These are phyloP conservation scores for Cytospora piceae DNA, from an alignment of 2,329 filamentous ascomycete species.

Conservation along the genomic window DNA sequence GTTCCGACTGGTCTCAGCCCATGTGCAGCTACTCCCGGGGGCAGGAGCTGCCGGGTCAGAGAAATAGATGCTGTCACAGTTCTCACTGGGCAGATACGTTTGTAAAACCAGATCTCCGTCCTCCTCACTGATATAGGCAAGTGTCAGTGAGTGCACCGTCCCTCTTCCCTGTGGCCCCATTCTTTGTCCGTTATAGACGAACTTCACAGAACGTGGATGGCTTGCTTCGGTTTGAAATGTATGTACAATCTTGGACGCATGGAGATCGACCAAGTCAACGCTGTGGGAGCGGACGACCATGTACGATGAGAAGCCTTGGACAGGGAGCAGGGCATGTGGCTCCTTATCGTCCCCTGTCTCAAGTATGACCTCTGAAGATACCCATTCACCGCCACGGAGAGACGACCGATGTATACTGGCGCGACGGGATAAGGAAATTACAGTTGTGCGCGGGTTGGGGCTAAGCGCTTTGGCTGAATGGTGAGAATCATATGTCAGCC, in stretches of 20 bases:
- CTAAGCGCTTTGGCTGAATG: slow-evolving; percentile 32
- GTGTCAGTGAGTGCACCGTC: slow-evolving; percentile 64
- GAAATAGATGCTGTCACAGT: slow-evolving; percentile 61
- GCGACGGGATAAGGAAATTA: slow-evolving; percentile 54
- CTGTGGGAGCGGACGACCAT: slow-evolving; percentile 61
- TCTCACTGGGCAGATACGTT: slow-evolving; percentile 59
- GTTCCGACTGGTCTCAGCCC: slow-evolving; percentile 55
- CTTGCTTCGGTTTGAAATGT: slow-evolving; percentile 64
- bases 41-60: slow-evolving; percentile 47
- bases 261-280: slow-evolving; percentile 65
- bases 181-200: slow-evolving; percentile 58
- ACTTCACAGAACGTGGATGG: slow-evolving; percentile 61
- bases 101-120: slow-evolving; percentile 67
- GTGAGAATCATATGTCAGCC: background rate
- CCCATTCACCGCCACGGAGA: slow-evolving; percentile 52
- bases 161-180: slow-evolving; percentile 57
- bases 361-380: slow-evolving; percentile 50
- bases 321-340: slow-evolving; percentile 60
- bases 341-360: slow-evolving; percentile 46
- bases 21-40: slow-evolving; percentile 52
- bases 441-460: slow-evolving; percentile 37
- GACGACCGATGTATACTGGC: slow-evolving; percentile 55
- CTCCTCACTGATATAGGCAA: slow-evolving; percentile 65
- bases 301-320: slow-evolving; percentile 62
- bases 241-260: slow-evolving; percentile 60